A percentile compares a stretch with the other conserved stretches of the same genome.
Evolutionary conservation across 1,284 basidiomycete species (phyloP).

Genomic region (Takashimella tepidaria): DNA sequence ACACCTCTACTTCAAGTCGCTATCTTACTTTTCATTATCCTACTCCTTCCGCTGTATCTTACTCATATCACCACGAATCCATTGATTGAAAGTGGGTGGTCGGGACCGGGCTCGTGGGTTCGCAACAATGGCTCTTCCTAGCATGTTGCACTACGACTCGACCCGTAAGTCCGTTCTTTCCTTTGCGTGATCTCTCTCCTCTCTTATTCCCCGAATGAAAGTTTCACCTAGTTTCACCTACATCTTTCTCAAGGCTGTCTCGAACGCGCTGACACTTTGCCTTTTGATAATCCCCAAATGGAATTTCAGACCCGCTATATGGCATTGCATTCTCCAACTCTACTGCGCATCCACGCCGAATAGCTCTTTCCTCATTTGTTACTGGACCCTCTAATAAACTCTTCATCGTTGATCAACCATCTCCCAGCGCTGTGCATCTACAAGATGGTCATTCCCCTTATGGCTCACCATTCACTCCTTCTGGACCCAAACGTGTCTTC

Average conservation of each 20-base stretch:
- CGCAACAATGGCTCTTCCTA: constrained; percentile 22
- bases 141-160: constrained; percentile 24
- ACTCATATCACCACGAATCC: no score
- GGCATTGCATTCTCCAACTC: constrained; percentile 45
- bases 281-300: no score
- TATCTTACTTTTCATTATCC: no score
- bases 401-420: constrained; percentile 31
- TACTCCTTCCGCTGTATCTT: no score
- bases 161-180: constrained; percentile 18
- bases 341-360: constrained; percentile 33
- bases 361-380: constrained; percentile 39
- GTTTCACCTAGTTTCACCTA: background rate
- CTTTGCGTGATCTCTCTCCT: background rate
- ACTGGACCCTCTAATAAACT: constrained; percentile 43
- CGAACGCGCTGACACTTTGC: background rate
- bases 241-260: constrained; percentile 7
- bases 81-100: no score
- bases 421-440: constrained; percentile 4
- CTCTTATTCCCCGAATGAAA: background rate
- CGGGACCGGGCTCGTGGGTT: background rate
- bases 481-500: no score
- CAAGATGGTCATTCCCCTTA: constrained; percentile 9
- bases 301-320: constrained; percentile 45
- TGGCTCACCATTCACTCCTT: constrained; percentile 8
- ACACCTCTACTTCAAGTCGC: no score